Evolutionary conservation across 169 alveolate species (phyloP), one percentile per base, ranked within the genome.

Genomic region (Plasmodium blacklocki): DNA sequence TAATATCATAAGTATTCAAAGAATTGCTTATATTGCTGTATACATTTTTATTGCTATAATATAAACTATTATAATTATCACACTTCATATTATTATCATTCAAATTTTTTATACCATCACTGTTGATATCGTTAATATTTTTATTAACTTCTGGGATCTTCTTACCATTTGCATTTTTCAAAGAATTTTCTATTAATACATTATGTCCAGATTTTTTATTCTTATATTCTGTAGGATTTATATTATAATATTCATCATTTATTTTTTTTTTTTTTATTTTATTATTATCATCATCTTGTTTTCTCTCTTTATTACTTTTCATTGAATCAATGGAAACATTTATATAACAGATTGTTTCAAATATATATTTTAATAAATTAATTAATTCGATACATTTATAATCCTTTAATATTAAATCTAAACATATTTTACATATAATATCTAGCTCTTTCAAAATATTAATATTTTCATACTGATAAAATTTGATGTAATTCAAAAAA

Each of bases 391-490:
- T 15, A 50, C 85, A 83, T 5, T 83, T 83, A 43, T 49, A 68
- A 70, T 83, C 83, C 23, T 83, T 83, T 14, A 70, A 83, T 39
- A 83, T 83, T 26, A 83, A 18, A n/a, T 83, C 91, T 45, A 68
- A 68, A 67, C 73, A 83, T 56, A 83, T 67, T 60, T 83, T 59
- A 23, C 58, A 32, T 21, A 83, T 83, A 2, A 47, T 70, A 58
- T 21, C 70, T 83, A 83, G 50, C 43, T 83, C 91, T 19, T 72
- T 56, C 45, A 83, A 68, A 54, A 83, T 29, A 4, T 68, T 49
- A 9, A 21, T 23, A 9, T 83, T 56, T 43, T 29, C 7, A 83
- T 63, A 43, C 12, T 78, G 15, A 43, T 56, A 83, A 60, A 56
- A 54, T 67, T 68, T 83, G 9, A 83, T 29, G 19, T 68, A 78